Conservation (phyloP, 192 early-diverging fungal genomes). For the Anaeromyces robustus region DNA sequence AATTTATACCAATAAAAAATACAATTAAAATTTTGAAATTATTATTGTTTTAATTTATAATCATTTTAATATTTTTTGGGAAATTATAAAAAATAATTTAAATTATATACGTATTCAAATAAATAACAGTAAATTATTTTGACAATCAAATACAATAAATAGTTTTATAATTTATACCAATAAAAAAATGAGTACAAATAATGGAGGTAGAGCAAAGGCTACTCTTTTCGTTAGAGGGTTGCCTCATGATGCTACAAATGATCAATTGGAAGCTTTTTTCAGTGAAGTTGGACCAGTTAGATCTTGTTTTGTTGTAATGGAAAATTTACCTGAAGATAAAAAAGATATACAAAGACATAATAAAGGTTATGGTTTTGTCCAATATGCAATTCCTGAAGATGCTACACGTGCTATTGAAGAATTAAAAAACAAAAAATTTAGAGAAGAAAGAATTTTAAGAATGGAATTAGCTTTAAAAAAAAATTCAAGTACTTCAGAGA, state of each 20-base stretch:
- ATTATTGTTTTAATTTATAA: too few relatives aligned
- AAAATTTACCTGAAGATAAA: constrained; percentile 17
- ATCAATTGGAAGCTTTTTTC: constrained; percentile 77
- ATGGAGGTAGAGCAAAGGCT: neutral
- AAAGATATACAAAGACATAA: constrained; percentile 33
- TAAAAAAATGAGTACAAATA: neutral
- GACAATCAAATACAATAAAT: too few relatives aligned
- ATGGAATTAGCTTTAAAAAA: constrained; percentile 64
- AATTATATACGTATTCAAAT: too few relatives aligned
- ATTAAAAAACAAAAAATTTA: constrained; percentile 59
- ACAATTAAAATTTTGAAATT: too few relatives aligned
- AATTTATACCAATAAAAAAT: too few relatives aligned
- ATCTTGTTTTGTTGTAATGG: constrained; percentile 75
- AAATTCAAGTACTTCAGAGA: neutral
- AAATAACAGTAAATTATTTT: too few relatives aligned
- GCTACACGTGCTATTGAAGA: constrained; percentile 61
- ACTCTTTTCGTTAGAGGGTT: constrained; percentile 80
- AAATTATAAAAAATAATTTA: too few relatives aligned
- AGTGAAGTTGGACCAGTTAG: constrained; percentile 72
- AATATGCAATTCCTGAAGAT: constrained; percentile 65
- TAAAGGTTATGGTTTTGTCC: constrained; percentile 85
- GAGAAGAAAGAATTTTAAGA: constrained; percentile 40
- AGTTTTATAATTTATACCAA: too few relatives aligned
- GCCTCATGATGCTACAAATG: constrained; percentile 64
- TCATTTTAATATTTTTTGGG: too few relatives aligned